These are phyloP conservation scores for Vitis cinerea DNA, from an alignment of 164 flowering plant genomes.

Conservation along the genomic window DNA sequence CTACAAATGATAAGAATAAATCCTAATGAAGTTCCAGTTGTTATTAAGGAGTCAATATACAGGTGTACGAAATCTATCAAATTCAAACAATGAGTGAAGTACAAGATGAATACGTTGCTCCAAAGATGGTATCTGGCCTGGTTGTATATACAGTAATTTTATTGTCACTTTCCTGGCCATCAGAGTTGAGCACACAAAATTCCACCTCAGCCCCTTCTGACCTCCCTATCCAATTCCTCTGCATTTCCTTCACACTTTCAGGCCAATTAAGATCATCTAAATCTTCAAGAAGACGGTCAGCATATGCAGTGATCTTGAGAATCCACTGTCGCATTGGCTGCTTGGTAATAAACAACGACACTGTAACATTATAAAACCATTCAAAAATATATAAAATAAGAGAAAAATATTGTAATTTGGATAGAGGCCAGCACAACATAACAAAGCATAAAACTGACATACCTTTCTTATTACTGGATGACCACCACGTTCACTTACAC, in stretches of 20 bases:
- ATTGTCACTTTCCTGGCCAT: conserved; percentile 54
- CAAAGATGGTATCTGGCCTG: conserved; percentile 94
- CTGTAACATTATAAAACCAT: conserved; percentile 50
- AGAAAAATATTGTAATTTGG: conserved; percentile 1
- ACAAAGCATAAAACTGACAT: not conserved
- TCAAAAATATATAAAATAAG: conserved; percentile 23
- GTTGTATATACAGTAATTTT: conserved; percentile 84
- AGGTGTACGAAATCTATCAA: conserved; percentile 1
- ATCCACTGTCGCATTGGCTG: conserved; percentile 99
- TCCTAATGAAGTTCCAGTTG: not conserved
- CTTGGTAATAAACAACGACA: conserved; percentile 65
- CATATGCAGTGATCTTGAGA: conserved; percentile 96
- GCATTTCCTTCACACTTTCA: conserved; percentile 97
- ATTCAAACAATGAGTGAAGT: not conserved
- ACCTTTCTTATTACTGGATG: conserved; percentile 98
- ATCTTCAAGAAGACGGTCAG: conserved; percentile 97
- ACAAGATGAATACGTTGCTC: conserved; percentile 72
- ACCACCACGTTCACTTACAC: conserved; percentile 97
- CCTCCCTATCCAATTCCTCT: conserved; percentile 96
- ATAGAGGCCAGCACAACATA: not conserved
- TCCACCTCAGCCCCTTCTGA: conserved; percentile 95
- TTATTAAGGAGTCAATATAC: not conserved
- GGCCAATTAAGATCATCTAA: conserved; percentile 97
- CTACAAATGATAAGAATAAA: conserved; percentile 9
- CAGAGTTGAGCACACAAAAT: conserved; percentile 51